Evolutionary conservation across 2,329 filamentous ascomycete genomes (phyloP).

Genomic region (Ciborinia camelliae): DNA sequence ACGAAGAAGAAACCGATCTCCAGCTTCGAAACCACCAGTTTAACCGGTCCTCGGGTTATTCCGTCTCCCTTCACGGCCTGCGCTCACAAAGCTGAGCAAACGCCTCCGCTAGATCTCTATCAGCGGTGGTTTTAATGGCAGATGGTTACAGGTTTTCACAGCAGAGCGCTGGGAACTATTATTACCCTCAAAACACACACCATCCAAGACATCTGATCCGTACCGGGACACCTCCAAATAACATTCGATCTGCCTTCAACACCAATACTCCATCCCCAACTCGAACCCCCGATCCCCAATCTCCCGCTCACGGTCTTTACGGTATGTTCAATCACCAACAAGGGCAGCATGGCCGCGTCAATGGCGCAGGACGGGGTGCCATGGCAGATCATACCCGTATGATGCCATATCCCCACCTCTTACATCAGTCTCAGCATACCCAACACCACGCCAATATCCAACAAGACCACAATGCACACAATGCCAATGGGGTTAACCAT

Average conservation of each 20-base stretch:
- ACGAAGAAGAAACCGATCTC: conserved; percentile 36
- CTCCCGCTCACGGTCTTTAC: conserved; percentile 37
- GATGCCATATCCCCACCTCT: conserved; percentile 65
- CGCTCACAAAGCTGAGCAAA: conserved; percentile 30
- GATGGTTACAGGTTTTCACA: conserved; percentile 64
- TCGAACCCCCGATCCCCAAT: conserved; percentile 50
- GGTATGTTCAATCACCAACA: conserved; percentile 71
- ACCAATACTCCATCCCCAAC: conserved; percentile 54
- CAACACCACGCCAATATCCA: conserved; percentile 62
- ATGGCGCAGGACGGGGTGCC: conserved; percentile 60
- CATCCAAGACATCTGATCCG: conserved; percentile 47
- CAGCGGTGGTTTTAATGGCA: conserved; percentile 55
- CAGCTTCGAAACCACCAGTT: conserved; percentile 33
- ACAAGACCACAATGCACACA: conserved; percentile 54
- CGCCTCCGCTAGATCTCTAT: conserved; percentile 26
- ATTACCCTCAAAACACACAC: conserved; percentile 48
- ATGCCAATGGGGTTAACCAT: conserved; percentile 52
- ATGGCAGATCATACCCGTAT: conserved; percentile 53
- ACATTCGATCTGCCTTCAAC: conserved; percentile 40
- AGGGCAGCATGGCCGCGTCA: conserved; percentile 72
- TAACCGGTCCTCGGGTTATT: conserved; percentile 23
- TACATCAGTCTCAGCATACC: conserved; percentile 51
- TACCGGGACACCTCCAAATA: conserved; percentile 44
- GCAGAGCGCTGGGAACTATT: conserved; percentile 56
- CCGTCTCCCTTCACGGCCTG: conserved; percentile 23